Evolutionary conservation across 2,329 filamentous ascomycete species (phyloP), one percentile per base, ranked within the genome.

Genomic region (Verticillium dahliae): DNA sequence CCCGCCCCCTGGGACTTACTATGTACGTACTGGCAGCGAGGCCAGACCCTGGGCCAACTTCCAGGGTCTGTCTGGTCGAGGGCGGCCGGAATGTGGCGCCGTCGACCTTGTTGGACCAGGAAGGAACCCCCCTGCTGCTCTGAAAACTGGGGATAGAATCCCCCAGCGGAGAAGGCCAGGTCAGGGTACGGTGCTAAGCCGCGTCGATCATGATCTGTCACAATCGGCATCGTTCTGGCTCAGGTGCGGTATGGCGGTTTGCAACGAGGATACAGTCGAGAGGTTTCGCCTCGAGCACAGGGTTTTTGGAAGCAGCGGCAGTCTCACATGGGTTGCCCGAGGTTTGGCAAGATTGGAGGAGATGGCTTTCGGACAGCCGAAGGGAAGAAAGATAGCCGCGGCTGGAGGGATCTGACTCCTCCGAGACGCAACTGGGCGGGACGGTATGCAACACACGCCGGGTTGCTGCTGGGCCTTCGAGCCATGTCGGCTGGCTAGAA

Each of bases 161-260:
- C 27, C 27, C 54, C 54, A 34, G 33, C 33, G 54, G 54, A 35
- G 52, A 27, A 35, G n/a, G 13, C 54, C 54, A 34, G 33, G 54
- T 33, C 54, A 33, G 15, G 33, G 54, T 15, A 56, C 4, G 54
- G 10, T 34, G 60, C 45, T 60, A 55, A 59, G 39, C 52, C 60
- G 41, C 50, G 59, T 60, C 59, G 63, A 65, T 65, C 61, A 59
- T 65, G 64, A 65, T 63, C 64, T 65, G 61, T 65, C 62, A 65
- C 37, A 65, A 65, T 65, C 59, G 61, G 62, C 50, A 65, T 63
- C 64, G 52, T 11, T 10, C 45, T 52, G n/a, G 45, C 45, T 31
- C 45, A 41, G 9, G 39, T 41, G 39, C 13, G 13, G 13, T 41
- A 14, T 41, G 45, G n/a, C 45, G 22, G n/a, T n/a, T 27, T 52